Conservation (phyloP, 176 grass and related monocot genomes). For the Areca catechu region DNA sequence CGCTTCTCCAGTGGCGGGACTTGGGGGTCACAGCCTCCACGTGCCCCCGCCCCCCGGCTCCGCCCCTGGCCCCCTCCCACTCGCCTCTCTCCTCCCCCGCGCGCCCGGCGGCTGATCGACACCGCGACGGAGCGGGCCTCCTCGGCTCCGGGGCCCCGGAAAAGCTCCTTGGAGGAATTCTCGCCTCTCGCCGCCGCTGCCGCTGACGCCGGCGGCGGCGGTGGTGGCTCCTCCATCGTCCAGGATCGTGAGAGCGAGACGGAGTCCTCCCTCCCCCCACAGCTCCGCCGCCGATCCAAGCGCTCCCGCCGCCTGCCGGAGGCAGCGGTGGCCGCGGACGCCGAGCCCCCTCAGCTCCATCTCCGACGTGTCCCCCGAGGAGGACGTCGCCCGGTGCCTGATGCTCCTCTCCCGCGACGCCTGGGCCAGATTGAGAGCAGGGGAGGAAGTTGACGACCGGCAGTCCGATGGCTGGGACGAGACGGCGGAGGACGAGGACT, state of each 20-base stretch:
- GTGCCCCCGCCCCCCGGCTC: too few species aligned
- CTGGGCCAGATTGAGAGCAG: conserved; percentile 7
- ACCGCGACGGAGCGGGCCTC: too few species aligned
- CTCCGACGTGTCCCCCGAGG: neutral
- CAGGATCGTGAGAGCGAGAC: conserved; percentile 1
- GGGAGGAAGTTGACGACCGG: neutral
- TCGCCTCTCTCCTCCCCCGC: too few species aligned
- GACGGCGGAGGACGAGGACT: too few species aligned
- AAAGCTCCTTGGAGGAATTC: too few species aligned
- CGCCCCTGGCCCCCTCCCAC: too few species aligned
- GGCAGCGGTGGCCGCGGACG: neutral
- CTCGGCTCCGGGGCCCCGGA: too few species aligned
- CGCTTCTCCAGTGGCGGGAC: too few species aligned
- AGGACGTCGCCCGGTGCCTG: conserved; percentile 17
- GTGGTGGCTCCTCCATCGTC: too few species aligned
- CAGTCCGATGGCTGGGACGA: neutral
- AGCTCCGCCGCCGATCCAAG: neutral
- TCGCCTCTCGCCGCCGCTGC: too few species aligned
- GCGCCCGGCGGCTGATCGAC: too few species aligned
- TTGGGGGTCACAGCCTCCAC: too few species aligned
- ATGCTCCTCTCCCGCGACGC: conserved; percentile 15
- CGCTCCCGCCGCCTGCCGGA: neutral
- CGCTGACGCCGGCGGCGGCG: neutral
- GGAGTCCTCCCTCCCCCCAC: neutral
- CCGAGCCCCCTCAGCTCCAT: conserved; percentile 8